Percentiles rank a stretch among this genome's conserved stretches.
Conservation (phyloP, 1,284 basidiomycete genomes). For the Ganoderma boninense region DNA sequence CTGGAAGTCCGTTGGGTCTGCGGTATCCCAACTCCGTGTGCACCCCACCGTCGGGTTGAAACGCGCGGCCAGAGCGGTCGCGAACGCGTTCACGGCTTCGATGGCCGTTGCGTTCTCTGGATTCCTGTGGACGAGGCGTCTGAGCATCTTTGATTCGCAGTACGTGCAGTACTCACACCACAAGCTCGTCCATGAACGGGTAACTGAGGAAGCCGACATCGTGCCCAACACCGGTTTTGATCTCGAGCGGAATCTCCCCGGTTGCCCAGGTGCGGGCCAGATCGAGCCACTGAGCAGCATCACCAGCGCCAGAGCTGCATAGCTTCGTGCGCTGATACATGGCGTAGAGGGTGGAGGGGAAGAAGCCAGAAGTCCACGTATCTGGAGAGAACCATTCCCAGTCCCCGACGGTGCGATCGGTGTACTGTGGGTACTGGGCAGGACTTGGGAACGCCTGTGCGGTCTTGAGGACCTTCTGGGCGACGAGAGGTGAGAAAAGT, state of each 20-base stretch:
- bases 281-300: slow-evolving; percentile 52
- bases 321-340: slow-evolving; percentile 58
- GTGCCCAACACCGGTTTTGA: slow-evolving; percentile 58
- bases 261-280: slow-evolving; percentile 59
- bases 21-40: slow-evolving; percentile 62
- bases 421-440: slow-evolving; percentile 66
- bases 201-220: slow-evolving; percentile 77
- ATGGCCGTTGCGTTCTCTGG: slow-evolving; percentile 48
- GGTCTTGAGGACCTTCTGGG: slow-evolving; percentile 62
- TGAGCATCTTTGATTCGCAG: background rate
- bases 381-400: slow-evolving; percentile 64
- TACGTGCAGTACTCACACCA: slow-evolving; percentile 36
- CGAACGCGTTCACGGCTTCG: slow-evolving; percentile 48
- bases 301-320: slow-evolving; percentile 50
- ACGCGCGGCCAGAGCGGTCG: slow-evolving; percentile 47
- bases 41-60: slow-evolving; percentile 54
- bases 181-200: slow-evolving; percentile 58
- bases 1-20: slow-evolving; percentile 63
- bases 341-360: slow-evolving; percentile 67
- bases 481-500: slow-evolving; percentile 64
- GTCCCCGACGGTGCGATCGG: slow-evolving; percentile 50
- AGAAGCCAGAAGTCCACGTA: slow-evolving; percentile 76
- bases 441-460: slow-evolving; percentile 52
- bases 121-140: slow-evolving; percentile 40
- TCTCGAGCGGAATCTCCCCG: slow-evolving; percentile 57